Base-by-base conservation (phyloP, 2,329 filamentous ascomycete species). In the Ceratocystiopsis brevicomis region DNA sequence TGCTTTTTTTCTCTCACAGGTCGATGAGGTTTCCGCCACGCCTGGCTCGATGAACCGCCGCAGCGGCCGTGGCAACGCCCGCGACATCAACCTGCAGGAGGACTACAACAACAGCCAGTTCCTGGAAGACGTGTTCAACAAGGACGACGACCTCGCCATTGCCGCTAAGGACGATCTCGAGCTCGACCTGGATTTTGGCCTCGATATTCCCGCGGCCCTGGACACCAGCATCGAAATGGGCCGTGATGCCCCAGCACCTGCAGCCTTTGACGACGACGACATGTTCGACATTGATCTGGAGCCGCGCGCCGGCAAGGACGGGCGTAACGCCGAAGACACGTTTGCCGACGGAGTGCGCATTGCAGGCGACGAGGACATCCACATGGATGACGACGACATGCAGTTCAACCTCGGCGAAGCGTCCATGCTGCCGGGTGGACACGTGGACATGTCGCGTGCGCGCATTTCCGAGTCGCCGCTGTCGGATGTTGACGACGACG, bases 161-260 rank as follows among this genome's bases (percentile, higher is more conserved):
- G 68, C 65, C 6, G 65, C 68, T 44, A 65, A 68, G 60, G 77
- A 72, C 50, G 81, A 84, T 53, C 67, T 85, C 43, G 80, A 81
- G 44, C 67, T 85, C 25, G 73, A 82, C 50, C 64, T 88, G 44
- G 80, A 85, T 53, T 77, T 87, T 51, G 80, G 80, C 51, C 67
- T 90, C 48, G 79, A 85, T 50, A 71, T 85, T 47, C 21, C 46
- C 6, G 34, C 44, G 18, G 74, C 71, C 46, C 57, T 60, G 49
- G 71, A 73, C 47, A 63, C 63, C 47, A 90, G 78, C 54, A 78
- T 95, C 46, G 90, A 98, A 77, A 69, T 85, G 52, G 90, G 88
- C 55, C 81, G 88, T 76, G 80, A 93, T 52, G 87, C 82, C 17
- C 78, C 82, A 5, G 68, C 73, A 15, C 67, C 79, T 19, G 69